phyloP scores from a whole-genome alignment of 1,284 basidiomycete genomes.

The Anthracocystis panici-leucophaei region DNA sequence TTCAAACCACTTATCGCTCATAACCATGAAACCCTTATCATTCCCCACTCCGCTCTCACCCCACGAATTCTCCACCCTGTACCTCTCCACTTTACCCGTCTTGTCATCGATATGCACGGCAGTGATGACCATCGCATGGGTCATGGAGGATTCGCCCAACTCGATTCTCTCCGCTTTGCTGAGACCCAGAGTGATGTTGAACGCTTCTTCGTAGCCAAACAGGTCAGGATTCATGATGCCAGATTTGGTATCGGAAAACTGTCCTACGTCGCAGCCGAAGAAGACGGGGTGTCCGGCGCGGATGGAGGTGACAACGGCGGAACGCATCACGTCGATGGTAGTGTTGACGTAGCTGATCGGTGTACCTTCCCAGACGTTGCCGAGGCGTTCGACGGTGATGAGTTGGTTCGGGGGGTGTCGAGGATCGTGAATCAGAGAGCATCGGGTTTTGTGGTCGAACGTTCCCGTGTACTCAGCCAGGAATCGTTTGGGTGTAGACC shows the following conservation, averaged over 20 bases:
- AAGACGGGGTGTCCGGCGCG: constrained; percentile 91
- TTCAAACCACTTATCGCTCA: constrained; percentile 82
- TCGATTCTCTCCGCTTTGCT: constrained; percentile 87
- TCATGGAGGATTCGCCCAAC: constrained; percentile 86
- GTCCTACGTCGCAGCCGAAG: constrained; percentile 88
- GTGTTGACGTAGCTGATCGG: constrained; percentile 89
- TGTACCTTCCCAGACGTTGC: constrained; percentile 88
- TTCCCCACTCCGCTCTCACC: constrained; percentile 77
- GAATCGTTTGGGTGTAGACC: constrained; percentile 83
- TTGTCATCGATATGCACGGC: constrained; percentile 62
- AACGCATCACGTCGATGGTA: constrained; percentile 82
- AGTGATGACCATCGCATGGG: constrained; percentile 77
- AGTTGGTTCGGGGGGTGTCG: constrained; percentile 83
- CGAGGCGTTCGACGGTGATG: constrained; percentile 92
- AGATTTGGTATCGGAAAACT: constrained; percentile 77
- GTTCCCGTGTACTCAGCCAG: constrained; percentile 65
- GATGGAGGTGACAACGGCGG: constrained; percentile 76
- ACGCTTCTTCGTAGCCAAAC: constrained; percentile 77
- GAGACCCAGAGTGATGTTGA: constrained; percentile 75
- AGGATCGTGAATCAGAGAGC: constrained; percentile 95
- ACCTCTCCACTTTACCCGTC: constrained; percentile 81
- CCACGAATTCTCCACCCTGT: constrained; percentile 97
- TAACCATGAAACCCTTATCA: constrained; percentile 89
- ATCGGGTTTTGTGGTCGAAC: constrained; percentile 77
- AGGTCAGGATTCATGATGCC: constrained; percentile 85